A percentile compares a stretch with the other conserved stretches of the same genome.
phyloP scores from a whole-genome alignment of 352 stramenopile genomes.

The Thalassiosira mediterranea region DNA sequence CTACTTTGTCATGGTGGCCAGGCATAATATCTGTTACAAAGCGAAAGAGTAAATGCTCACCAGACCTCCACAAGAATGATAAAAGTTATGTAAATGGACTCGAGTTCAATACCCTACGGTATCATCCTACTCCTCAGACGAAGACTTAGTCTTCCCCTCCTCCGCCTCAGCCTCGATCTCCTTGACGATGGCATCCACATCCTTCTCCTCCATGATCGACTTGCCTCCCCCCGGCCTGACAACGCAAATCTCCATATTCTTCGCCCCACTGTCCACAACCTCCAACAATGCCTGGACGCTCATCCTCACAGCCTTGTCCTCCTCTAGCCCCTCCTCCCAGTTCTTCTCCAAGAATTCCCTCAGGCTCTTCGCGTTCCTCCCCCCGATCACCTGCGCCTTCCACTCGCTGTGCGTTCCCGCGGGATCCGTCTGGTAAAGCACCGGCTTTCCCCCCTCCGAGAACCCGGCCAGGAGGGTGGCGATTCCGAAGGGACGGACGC shows the following conservation, averaged over 20 bases:
- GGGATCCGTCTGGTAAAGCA: conserved; percentile 98
- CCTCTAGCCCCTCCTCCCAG: conserved; percentile 91
- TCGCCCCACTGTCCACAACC: conserved; percentile 97
- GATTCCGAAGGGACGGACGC: conserved; percentile 98
- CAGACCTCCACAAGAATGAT: too few species aligned
- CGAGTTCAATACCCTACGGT: too few species aligned
- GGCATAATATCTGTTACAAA: too few species aligned
- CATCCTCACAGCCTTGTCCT: conserved; percentile 91
- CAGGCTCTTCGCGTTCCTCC: conserved; percentile 96
- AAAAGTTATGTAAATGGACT: too few species aligned
- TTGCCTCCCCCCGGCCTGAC: conserved; percentile 81
- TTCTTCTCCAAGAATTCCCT: conserved; percentile 99
- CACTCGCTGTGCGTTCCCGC: conserved; percentile 97
- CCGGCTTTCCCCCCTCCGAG: conserved; percentile 85
- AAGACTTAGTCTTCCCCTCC: conserved; percentile 46
- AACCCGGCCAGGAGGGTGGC: conserved; percentile 96
- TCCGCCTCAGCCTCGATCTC: conserved; percentile 78
- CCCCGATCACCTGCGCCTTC: conserved; percentile 97
- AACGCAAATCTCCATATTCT: conserved; percentile 99
- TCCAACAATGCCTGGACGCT: conserved; percentile 96
- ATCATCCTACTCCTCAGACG: too few species aligned
- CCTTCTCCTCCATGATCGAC: conserved; percentile 71
- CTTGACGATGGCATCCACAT: conserved; percentile 79
- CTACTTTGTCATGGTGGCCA: too few species aligned
- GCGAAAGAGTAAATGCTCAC: too few species aligned